A percentile compares a stretch with the other conserved stretches of the same genome.
These are phyloP conservation scores for Litsea cubeba DNA, from an alignment of 164 flowering plant species.

Conservation along the genomic window DNA sequence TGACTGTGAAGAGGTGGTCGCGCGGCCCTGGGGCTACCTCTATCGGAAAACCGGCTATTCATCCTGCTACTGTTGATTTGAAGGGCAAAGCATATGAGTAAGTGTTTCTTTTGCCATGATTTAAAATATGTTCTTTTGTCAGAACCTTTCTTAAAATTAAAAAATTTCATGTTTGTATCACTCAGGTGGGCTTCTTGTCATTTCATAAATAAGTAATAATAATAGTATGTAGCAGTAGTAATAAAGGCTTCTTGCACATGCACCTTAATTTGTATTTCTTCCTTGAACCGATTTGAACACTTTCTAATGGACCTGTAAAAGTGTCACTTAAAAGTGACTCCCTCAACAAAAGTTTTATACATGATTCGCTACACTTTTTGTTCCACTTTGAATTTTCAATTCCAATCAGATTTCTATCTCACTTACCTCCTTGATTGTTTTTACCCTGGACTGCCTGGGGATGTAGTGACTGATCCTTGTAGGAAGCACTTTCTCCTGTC, in stretches of 20 bases:
- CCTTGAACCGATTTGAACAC: not conserved
- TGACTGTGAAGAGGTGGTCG: conserved; percentile 86
- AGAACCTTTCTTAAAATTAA: not conserved
- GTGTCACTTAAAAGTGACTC: not conserved
- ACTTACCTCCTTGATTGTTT: not conserved
- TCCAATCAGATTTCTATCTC: too few species aligned
- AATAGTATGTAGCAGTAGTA: not conserved
- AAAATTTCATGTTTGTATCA: not conserved
- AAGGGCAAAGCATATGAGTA: conserved; percentile 93
- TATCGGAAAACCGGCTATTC: conserved; percentile 80
- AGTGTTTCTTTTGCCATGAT: conserved; percentile 17
- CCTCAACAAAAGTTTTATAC: not conserved
- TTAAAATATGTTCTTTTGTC: not conserved
- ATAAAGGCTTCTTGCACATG: too few species aligned
- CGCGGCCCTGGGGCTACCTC: conserved; percentile 52
- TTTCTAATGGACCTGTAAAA: not conserved
- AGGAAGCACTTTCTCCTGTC: not conserved
- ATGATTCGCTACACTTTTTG: not conserved
- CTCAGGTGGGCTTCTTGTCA: too few species aligned
- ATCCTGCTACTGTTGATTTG: conserved; percentile 88
- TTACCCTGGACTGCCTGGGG: not conserved
- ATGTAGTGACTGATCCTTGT: not conserved
- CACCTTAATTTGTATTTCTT: not conserved
- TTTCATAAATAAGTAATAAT: not conserved
- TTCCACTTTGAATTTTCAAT: not conserved